Evolutionary conservation across 176 grass and related monocot genomes (phyloP).

Genomic region (Rhipidocladum racemiflorum): DNA sequence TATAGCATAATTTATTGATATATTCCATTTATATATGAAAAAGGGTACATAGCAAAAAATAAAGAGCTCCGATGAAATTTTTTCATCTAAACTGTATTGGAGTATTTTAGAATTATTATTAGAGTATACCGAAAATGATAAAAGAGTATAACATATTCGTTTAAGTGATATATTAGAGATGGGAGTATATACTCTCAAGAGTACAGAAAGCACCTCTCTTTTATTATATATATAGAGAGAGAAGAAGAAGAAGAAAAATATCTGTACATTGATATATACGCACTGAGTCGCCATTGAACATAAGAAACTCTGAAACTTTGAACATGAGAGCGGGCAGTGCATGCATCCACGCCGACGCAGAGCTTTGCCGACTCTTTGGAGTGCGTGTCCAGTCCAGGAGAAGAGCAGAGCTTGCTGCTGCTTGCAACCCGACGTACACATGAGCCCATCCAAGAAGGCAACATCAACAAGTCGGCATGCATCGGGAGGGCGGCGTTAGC

Average conservation of each 20-base stretch:
- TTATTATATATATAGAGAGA: no score
- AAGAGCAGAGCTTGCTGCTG: background rate
- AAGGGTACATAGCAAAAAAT: no score
- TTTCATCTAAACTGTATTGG: no score
- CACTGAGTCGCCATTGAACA: background rate
- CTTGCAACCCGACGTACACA: background rate
- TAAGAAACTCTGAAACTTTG: background rate
- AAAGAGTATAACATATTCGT: no score
- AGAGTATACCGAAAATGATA: no score
- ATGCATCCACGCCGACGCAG: background rate
- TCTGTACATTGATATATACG: background rate
- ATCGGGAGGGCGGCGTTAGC: background rate
- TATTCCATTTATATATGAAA: no score
- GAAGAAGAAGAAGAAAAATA: background rate
- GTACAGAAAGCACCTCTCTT: no score
- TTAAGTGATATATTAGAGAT: no score
- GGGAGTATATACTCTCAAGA: no score
- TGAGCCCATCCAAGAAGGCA: background rate
- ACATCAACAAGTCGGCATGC: background rate
- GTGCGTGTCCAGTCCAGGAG: background rate
- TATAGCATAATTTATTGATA: no score
- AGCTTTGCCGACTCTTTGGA: background rate
- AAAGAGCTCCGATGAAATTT: no score
- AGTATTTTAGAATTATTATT: no score
- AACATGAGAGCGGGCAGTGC: background rate